phyloP scores from a whole-genome alignment of 345 rosid species.

The Citrus cavaleriei region DNA sequence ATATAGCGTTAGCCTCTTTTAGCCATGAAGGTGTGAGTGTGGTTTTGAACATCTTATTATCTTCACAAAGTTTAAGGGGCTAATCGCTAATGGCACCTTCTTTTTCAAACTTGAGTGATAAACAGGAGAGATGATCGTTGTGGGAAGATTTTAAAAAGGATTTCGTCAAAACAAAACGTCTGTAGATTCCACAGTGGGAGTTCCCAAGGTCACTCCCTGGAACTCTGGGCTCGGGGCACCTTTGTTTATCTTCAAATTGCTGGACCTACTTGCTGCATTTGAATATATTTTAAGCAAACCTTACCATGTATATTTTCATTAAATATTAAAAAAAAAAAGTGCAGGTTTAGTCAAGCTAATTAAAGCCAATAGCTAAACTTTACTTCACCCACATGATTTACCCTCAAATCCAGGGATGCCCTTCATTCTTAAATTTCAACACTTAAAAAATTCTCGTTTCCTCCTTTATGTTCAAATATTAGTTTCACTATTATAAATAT shows the following conservation, averaged over 20 bases:
- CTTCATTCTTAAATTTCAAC: neutral
- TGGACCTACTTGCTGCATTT: neutral
- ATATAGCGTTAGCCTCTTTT: no score
- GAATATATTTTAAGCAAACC: neutral
- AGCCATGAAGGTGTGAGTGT: no score
- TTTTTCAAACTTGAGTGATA: neutral
- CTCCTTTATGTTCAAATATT: neutral
- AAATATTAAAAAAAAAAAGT: neutral
- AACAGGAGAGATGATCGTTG: neutral
- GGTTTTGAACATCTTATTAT: neutral
- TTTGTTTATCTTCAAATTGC: neutral
- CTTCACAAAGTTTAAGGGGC: neutral
- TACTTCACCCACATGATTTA: constrained; percentile 15
- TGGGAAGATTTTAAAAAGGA: neutral
- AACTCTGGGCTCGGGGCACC: constrained; percentile 22
- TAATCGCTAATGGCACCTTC: neutral
- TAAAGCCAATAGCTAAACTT: constrained; percentile 16
- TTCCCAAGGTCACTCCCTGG: constrained; percentile 35
- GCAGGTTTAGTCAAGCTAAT: neutral
- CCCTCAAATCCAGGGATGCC: constrained; percentile 22
- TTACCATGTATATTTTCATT: neutral
- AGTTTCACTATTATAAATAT: neutral
- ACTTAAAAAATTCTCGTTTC: neutral
- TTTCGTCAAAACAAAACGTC: constrained; percentile 27
- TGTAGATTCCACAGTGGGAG: constrained; percentile 23